phyloP scores from a whole-genome alignment of 495 filamentous ascomycete species.

The Hypoxylon fragiforme region DNA sequence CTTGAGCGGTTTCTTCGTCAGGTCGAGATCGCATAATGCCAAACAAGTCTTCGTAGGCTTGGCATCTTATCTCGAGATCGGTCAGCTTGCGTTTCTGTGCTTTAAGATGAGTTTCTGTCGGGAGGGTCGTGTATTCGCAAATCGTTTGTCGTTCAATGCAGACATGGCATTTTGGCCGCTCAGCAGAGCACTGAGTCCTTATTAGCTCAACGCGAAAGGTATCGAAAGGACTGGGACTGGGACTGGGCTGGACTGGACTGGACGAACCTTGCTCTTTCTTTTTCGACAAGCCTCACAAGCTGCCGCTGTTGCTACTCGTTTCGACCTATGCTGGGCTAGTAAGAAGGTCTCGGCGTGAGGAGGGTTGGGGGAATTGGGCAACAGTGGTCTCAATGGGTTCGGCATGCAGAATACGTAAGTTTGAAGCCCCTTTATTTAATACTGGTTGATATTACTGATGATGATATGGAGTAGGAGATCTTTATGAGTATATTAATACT shows the following conservation, averaged over 20 bases:
- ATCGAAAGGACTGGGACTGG: background rate
- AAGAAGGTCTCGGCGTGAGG: slow-evolving; percentile 16
- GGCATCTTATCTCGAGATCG: slow-evolving; percentile 29
- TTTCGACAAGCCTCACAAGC: slow-evolving; percentile 31
- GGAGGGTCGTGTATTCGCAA: slow-evolving; percentile 33
- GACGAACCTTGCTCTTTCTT: slow-evolving; percentile 29
- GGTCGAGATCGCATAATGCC: slow-evolving; percentile 25
- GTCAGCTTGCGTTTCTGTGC: slow-evolving; percentile 28
- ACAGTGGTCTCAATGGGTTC: slow-evolving; percentile 25
- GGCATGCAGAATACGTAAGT: slow-evolving; percentile 21
- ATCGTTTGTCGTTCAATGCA: slow-evolving; percentile 25
- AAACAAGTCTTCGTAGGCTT: slow-evolving; percentile 23
- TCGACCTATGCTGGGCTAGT: slow-evolving; percentile 17
- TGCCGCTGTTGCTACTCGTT: slow-evolving; percentile 20
- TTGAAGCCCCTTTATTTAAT: background rate
- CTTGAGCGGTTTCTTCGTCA: slow-evolving; percentile 11
- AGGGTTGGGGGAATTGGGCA: slow-evolving; percentile 31
- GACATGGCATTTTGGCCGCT: slow-evolving; percentile 32
- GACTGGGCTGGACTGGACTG: background rate
- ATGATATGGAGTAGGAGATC: background rate
- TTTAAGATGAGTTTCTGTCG: slow-evolving; percentile 26
- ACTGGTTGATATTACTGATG: background rate
- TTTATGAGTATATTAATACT: background rate
- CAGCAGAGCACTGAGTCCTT: slow-evolving; percentile 16
- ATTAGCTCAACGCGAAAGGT: background rate